phyloP scores from a whole-genome alignment of 2,329 filamentous ascomycete species.

The Phymatotrichopsis omnivora region DNA sequence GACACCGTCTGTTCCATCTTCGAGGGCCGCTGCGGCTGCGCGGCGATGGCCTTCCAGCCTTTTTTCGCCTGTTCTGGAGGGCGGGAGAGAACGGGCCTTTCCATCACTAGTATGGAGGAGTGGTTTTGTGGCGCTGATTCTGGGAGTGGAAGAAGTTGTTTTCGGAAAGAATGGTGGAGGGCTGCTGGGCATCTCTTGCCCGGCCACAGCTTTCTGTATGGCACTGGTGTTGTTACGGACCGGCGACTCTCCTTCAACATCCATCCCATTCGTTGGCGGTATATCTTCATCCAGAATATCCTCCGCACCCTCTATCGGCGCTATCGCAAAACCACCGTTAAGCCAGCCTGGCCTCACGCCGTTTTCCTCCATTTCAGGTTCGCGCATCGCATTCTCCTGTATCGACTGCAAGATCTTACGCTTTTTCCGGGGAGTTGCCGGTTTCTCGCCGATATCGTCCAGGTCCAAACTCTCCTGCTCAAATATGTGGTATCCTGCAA shows the following conservation, averaged over 20 bases:
- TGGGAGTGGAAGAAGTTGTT: too few relatives aligned
- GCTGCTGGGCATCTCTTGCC: neutral
- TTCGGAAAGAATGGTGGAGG: neutral
- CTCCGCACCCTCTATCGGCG: neutral
- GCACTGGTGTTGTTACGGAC: slow-evolving; percentile 1
- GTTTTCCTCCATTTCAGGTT: slow-evolving; percentile 1
- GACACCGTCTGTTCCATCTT: slow-evolving; percentile 20
- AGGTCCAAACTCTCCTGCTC: slow-evolving; percentile 27
- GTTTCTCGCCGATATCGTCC: slow-evolving; percentile 26
- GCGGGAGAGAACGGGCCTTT: too few relatives aligned
- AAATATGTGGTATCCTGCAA: slow-evolving; percentile 23
- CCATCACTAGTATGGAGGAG: neutral
- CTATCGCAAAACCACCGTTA: slow-evolving; percentile 18
- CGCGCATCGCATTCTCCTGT: neutral
- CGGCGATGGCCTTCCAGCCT: too few relatives aligned
- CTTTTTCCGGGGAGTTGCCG: slow-evolving; percentile 23
- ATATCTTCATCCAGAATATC: slow-evolving; percentile 11
- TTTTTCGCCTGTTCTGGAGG: too few relatives aligned
- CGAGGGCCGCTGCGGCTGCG: slow-evolving; percentile 8
- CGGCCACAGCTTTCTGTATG: neutral
- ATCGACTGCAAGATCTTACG: slow-evolving; percentile 1
- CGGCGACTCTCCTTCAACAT: neutral
- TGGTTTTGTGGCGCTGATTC: neutral
- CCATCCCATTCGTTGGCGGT: too few relatives aligned
- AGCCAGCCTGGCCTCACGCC: slow-evolving; percentile 15